Base-by-base conservation (phyloP, 1,284 basidiomycete genomes). In the Neotropicomus parvogracilis region DNA sequence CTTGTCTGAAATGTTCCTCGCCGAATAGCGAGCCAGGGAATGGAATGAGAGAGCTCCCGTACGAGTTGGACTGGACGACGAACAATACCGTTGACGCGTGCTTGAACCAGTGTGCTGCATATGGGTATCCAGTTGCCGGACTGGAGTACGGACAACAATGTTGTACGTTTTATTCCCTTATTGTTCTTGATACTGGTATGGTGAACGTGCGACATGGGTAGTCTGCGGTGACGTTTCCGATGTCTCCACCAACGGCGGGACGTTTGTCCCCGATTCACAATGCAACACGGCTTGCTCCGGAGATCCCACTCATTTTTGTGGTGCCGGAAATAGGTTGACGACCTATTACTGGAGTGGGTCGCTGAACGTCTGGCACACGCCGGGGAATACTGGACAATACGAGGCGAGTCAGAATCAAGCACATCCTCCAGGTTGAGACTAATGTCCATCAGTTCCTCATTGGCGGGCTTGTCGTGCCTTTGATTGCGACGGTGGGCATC, bases 401-500 rank as follows among this genome's bases (percentile, higher is more conserved):
- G 78, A 87, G 70, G 84, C 79, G 26, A 44, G 59, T 58, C 1
- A 13, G 54, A 42, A 72, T 58, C 12, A 8, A 26, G 10, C 17
- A 14, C n/a, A 38, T 12, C 27, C 32, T 35, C 14, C 12, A 8
- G 13, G 7, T 9, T 2, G 12, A 34, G 4, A 51, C 24, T 24
- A 4, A 24, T 14, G 7, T 35, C 31, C 33, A 50, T 9, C 50
- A 85, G 80, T 83, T 82, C 66, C 71, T 87, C 50, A 77, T 74
- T 26, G 69, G 64, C 27, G 84, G 85, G 12, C 73, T 88, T 28
- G 71, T 85, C 45, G 78, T 86, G 6, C 85, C 86, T 4, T 70
- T 88, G 44, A 76, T 88, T 35, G 79, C 83, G 6, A 88, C 86
- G 0, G 70, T 89, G 31, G 85, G 86, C 5, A 72, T 85, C 64